These are phyloP conservation scores for Colletotrichum lentis DNA, from an alignment of 2,329 filamentous ascomycete genomes.

Conservation along the genomic window DNA sequence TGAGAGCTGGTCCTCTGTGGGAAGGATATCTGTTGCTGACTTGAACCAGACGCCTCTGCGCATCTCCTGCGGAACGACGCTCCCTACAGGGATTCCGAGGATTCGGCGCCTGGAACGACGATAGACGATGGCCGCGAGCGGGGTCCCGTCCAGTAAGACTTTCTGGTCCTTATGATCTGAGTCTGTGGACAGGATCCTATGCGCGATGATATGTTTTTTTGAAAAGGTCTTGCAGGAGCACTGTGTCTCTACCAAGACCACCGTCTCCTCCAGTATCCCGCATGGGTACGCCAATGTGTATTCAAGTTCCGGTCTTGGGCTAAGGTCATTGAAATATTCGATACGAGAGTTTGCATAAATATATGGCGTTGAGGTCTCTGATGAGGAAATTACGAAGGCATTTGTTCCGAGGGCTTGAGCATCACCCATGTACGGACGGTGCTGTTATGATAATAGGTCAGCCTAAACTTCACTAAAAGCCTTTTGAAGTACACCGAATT, in stretches of 20 bases:
- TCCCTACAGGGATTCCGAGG: neutral
- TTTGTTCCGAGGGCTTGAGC: neutral
- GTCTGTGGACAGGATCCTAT: no score
- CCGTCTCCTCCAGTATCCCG: no score
- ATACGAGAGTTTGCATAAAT: no score
- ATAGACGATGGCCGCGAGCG: neutral
- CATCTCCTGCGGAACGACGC: slow-evolving; percentile 14
- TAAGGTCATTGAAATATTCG: no score
- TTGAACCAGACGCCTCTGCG: neutral
- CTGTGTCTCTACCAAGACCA: no score
- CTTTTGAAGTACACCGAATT: no score
- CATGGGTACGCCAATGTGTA: no score
- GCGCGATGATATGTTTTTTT: no score
- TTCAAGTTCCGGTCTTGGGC: no score
- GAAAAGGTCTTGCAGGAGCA: no score
- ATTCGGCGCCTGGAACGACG: neutral
- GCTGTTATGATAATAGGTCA: no score
- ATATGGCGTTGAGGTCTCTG: slow-evolving; percentile 5
- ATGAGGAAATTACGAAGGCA: neutral
- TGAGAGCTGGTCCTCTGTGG: neutral
- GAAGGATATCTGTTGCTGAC: neutral
- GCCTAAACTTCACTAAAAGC: neutral
- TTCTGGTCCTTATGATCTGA: no score
- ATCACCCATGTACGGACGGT: neutral
- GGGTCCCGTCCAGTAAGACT: neutral